These are phyloP conservation scores for Penicillium concentricum DNA, from an alignment of 2,329 filamentous ascomycete genomes.

Conservation along the genomic window DNA sequence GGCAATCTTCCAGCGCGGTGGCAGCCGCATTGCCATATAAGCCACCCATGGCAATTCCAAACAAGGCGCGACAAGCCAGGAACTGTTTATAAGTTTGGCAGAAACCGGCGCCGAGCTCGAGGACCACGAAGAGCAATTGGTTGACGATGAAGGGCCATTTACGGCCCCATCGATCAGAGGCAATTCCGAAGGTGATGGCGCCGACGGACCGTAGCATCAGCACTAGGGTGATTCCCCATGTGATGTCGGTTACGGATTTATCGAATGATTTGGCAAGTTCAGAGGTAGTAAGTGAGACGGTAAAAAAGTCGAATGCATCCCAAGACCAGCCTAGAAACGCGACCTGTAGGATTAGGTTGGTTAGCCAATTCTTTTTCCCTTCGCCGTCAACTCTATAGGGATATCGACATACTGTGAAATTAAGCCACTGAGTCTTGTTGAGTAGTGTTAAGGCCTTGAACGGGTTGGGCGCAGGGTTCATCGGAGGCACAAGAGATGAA, in stretches of 20 bases:
- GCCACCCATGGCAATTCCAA: constrained; percentile 65
- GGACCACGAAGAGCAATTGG: constrained; percentile 59
- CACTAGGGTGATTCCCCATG: constrained; percentile 58
- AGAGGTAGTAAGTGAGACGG: constrained; percentile 57
- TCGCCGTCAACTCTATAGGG: background rate
- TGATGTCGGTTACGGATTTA: constrained; percentile 58
- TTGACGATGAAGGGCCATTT: constrained; percentile 63
- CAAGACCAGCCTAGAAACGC: constrained; percentile 53
- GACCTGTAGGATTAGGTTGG: constrained; percentile 26
- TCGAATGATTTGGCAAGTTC: constrained; percentile 55
- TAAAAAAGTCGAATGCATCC: constrained; percentile 63
- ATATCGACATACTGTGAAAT: constrained; percentile 46
- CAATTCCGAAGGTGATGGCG: constrained; percentile 56
- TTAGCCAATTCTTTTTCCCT: background rate
- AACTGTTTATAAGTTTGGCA: constrained; percentile 59
- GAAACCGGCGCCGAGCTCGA: constrained; percentile 62
- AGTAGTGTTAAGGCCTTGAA: constrained; percentile 52
- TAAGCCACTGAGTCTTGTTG: constrained; percentile 59
- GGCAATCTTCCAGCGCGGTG: constrained; percentile 63
- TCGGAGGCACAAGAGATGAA: constrained; percentile 56
- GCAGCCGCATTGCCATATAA: constrained; percentile 62
- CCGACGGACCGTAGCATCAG: constrained; percentile 63
- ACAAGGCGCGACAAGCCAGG: constrained; percentile 58
- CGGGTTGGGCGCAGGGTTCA: constrained; percentile 55
- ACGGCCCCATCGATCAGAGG: constrained; percentile 53